These are phyloP conservation scores for Alternaria novae-zelandiae DNA, from an alignment of 2,329 filamentous ascomycete genomes.

Conservation along the genomic window DNA sequence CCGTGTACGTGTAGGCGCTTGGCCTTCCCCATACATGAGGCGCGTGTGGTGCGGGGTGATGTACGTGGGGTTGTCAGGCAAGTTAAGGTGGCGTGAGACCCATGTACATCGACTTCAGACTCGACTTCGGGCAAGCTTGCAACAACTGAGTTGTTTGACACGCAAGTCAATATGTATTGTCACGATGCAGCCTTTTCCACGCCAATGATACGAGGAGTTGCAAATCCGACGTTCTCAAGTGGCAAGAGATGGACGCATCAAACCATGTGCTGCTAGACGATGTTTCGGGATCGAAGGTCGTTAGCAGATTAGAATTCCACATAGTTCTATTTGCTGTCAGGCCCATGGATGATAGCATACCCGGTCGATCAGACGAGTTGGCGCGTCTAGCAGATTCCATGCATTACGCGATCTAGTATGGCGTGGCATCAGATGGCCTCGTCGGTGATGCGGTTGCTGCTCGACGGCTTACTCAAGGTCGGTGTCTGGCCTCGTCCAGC, in stretches of 20 bases:
- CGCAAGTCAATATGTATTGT: background rate
- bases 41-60: slow-evolving; percentile 7
- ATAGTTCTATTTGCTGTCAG: background rate
- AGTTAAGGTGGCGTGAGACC: background rate
- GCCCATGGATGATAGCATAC: background rate
- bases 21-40: slow-evolving; percentile 1
- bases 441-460: background rate
- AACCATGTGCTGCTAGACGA: background rate
- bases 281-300: background rate
- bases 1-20: background rate
- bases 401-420: background rate
- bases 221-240: background rate
- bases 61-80: slow-evolving; percentile 4
- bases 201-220: background rate
- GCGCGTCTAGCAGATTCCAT: slow-evolving; percentile 1
- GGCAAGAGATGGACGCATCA: background rate
- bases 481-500: slow-evolving; percentile 10
- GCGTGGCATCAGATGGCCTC: slow-evolving; percentile 1
- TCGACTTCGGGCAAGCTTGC: background rate
- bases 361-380: background rate
- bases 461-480: slow-evolving; percentile 11
- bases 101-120: background rate
- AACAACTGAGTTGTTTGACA: background rate
- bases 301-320: background rate
- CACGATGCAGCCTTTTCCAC: background rate